Base-by-base conservation (phyloP, 768 basidiomycete genomes). In the Mycena rosella region DNA sequence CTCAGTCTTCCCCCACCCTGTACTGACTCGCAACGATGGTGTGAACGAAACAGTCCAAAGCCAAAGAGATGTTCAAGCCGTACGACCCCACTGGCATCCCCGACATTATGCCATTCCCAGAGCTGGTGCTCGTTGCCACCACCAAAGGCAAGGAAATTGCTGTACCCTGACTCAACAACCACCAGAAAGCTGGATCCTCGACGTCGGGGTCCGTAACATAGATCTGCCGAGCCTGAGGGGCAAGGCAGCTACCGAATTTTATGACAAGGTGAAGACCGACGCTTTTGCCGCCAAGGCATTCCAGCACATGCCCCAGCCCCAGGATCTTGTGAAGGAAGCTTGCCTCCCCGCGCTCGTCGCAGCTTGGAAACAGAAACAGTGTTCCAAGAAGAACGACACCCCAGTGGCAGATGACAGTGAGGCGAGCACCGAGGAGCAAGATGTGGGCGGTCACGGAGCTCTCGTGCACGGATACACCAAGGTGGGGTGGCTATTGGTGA, bases 261-360 rank as follows among this genome's bases (percentile, higher is more conserved):
- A n/a, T n/a, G n/a, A n/a, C n/a, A n/a, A n/a, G n/a, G n/a, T n/a
- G n/a, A n/a, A n/a, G n/a, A n/a, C n/a, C n/a, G n/a, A n/a, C n/a
- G n/a, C 65, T 3, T 60, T 66, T 34, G 20, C 26, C 0, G 49
- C 57, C 17, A 66, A 66, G 36, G 65, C 65, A 30, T 66, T 66
- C 26, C 48, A 66, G 56, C 65, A 65, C 57, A 45, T 2, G 3
- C 27, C 38, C 15, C 48, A 45, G 57, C 10, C 34, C 4, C 18
- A 26, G 20, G 65, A 66, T 47, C 29, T 4, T 3, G 32, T n/a
- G 13, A 40, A 66, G 32, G 65, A 59, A 26, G 49, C 48, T 36
- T 7, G 17, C 9, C 29, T 66, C 22, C 32, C 58, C 24, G 2
- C 10, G 18, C 56, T 66, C 22, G 40, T 60, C 14, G 20, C 51